Conservation (phyloP, 768 basidiomycete genomes). For the Termitomyces sp. region DNA sequence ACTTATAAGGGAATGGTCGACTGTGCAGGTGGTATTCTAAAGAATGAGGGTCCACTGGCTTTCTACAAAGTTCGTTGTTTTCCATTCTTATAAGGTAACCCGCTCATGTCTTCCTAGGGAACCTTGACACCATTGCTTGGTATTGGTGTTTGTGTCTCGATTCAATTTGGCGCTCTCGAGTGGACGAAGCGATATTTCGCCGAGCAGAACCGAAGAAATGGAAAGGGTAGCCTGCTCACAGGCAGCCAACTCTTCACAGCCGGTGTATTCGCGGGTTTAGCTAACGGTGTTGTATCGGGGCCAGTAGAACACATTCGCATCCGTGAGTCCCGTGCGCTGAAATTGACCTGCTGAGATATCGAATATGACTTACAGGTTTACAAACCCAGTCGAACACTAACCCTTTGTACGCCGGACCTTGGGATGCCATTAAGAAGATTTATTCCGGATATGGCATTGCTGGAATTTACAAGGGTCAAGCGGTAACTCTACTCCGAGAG, state of each 20-base stretch:
- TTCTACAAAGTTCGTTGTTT: constrained; percentile 78
- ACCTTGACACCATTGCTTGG: constrained; percentile 87
- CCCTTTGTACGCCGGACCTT: constrained; percentile 77
- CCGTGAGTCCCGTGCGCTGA: constrained; percentile 43
- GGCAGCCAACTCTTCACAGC: constrained; percentile 65
- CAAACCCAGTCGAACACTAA: constrained; percentile 85
- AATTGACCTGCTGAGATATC: constrained; percentile 2
- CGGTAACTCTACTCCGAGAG: constrained; percentile 81
- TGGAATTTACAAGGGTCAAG: constrained; percentile 92
- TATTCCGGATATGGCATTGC: constrained; percentile 66
- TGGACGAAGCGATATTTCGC: constrained; percentile 79
- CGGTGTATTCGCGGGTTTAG: constrained; percentile 82
- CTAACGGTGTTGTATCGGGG: constrained; percentile 90
- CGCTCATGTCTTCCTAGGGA: constrained; percentile 45
- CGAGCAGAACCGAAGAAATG: constrained; percentile 49
- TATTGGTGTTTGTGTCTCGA: constrained; percentile 92
- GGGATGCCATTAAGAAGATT: constrained; percentile 86
- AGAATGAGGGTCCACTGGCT: constrained; percentile 86
- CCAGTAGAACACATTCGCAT: constrained; percentile 98
- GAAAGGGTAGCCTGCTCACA: constrained; percentile 53
- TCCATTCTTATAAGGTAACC: neutral
- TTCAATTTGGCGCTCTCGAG: constrained; percentile 91
- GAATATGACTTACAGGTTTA: constrained; percentile 49
- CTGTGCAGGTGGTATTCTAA: constrained; percentile 87
- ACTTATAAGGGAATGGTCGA: constrained; percentile 86